These are phyloP conservation scores for Clavaria fumosa DNA, from an alignment of 768 basidiomycete species.

Conservation along the genomic window DNA sequence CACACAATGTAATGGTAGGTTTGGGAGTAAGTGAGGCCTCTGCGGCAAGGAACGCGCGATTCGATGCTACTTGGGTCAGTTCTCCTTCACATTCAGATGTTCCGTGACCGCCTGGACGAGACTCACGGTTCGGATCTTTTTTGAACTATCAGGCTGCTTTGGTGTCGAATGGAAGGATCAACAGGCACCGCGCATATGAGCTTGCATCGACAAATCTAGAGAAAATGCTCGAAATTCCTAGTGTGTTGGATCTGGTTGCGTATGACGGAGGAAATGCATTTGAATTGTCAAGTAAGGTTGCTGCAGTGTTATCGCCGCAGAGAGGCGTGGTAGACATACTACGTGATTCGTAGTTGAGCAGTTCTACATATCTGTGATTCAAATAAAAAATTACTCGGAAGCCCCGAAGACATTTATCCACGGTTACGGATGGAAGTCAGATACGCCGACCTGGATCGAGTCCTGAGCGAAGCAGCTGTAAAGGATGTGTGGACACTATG, in stretches of 20 bases:
- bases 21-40: conserved; percentile 49
- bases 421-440: no score
- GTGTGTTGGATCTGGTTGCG: conserved; percentile 19
- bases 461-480: no score
- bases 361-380: no score
- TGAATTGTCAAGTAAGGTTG: conserved; percentile 29
- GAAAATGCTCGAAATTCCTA: conserved; percentile 22
- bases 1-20: conserved; percentile 58
- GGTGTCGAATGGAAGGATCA: conserved; percentile 25
- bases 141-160: conserved; percentile 17
- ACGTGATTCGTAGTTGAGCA: no score
- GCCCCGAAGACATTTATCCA: no score
- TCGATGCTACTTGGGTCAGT: conserved; percentile 51
- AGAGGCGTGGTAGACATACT: conserved; percentile 25
- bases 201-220: conserved; percentile 30
- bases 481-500: no score
- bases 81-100: not conserved
- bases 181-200: conserved; percentile 22
- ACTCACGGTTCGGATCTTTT: no score
- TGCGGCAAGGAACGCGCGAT: conserved; percentile 52
- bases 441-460: no score
- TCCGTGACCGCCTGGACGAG: no score
- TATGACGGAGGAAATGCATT: conserved; percentile 25
- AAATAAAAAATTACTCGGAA: no score
- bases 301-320: conserved; percentile 25